Conservation (phyloP, 805 yeast genomes). For the Scheffersomyces amazonensis region DNA sequence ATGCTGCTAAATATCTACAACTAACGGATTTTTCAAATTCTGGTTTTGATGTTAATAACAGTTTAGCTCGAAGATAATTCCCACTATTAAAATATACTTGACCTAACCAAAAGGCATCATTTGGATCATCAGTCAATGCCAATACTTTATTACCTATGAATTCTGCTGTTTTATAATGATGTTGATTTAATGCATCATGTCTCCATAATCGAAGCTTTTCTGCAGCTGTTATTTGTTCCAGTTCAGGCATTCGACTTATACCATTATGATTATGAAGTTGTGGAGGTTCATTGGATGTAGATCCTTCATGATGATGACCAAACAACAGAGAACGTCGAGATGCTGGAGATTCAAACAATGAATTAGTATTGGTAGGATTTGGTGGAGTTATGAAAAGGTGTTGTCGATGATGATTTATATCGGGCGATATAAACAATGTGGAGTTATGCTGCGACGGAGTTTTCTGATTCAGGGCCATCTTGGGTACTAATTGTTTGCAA, state of each 20-base stretch:
- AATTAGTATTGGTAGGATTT: constrained; percentile 30
- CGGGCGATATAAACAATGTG: constrained; percentile 70
- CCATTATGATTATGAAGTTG: constrained; percentile 6
- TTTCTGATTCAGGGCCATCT: constrained; percentile 22
- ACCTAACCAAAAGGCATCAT: constrained; percentile 95
- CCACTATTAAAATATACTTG: constrained; percentile 81
- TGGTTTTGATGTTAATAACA: constrained; percentile 53
- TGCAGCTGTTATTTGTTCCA: constrained; percentile 65
- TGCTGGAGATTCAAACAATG: constrained; percentile 43
- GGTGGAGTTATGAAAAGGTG: constrained; percentile 48
- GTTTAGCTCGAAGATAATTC: constrained; percentile 74
- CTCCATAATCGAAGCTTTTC: constrained; percentile 89
- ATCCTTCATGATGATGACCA: constrained; percentile 19
- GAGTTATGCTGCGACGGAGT: constrained; percentile 64
- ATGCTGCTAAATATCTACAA: constrained; percentile 78
- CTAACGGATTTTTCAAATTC: constrained; percentile 61
- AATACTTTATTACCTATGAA: constrained; percentile 89
- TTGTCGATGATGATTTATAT: constrained; percentile 42
- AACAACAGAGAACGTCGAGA: constrained; percentile 38
- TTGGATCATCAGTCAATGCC: constrained; percentile 79
- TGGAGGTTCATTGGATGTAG: constrained; percentile 2
- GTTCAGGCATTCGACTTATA: constrained; percentile 5
- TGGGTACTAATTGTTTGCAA: too few species aligned
- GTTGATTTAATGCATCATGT: constrained; percentile 89
- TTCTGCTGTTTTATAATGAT: constrained; percentile 85